Evolutionary conservation across 441 rosid species (phyloP), one percentile per base, ranked within the genome.

Genomic region (Melastoma candidum): DNA sequence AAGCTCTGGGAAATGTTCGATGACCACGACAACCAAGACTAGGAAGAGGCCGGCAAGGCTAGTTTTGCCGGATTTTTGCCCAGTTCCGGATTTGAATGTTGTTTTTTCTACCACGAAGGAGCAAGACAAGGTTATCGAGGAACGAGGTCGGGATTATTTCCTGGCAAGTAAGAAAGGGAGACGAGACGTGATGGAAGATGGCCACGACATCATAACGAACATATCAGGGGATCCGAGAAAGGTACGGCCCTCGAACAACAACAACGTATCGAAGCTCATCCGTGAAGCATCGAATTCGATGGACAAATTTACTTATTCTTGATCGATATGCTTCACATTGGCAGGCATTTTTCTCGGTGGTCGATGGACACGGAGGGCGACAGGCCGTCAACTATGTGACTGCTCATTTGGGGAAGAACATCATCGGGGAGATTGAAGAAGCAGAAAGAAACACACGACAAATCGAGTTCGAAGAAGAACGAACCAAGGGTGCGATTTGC

Each of bases 361-460:
- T 78, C 39, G 83, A 78, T 25, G 83, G 83, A n/a, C 83, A 75
- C 32, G 83, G 83, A 46, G 80, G 83, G 8, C 60, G 70, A 4
- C 68, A 70, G 3, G 83, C 83, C 0, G 61, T 69, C 0, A 74
- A 78, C 12, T 75, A 47, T 49, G 80, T 66, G 6, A 74, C 74
- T 1, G 68, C 67, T 45, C 75, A 73, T 24, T 58, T 78, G 29
- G 83, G 78, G 11, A 75, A 67, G 54, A 78, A 78, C 73, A 71
- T 78, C 11, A 55, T 75, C 11, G 60, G 68, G 59, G 63, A 46
- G 17, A 54, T 68, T 11, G 67, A 53, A 64, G 29, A 10, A 5
- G 27, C 11, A 4, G 12, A 26, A 11, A 63, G 41, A 48, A 63
- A 26, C 0, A 64, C 44, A 8, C 52, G 52, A 2, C 63, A 44